Base-by-base conservation (phyloP, 805 yeast genomes). In the Ogataea haglerorum region DNA sequence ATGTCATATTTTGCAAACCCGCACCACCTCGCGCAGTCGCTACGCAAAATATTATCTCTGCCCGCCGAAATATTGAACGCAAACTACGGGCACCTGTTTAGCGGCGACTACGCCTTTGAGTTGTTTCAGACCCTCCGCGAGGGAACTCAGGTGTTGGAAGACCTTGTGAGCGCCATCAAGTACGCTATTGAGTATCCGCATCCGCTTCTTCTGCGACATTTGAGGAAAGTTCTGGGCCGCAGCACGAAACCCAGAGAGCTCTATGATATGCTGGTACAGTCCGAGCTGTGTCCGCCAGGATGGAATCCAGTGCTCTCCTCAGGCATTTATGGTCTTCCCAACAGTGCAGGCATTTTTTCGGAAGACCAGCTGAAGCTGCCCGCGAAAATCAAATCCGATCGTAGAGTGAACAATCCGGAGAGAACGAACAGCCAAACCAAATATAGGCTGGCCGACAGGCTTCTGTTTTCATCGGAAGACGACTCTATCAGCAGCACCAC, bases 131-230 rank as follows among this genome's bases (percentile, higher is more conserved):
- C 44, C 14, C 38, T 39, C 6, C 21, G 37, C 14, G 37, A 47
- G 12, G 49, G 49, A 16, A 52, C 49, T 28, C 36, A 36, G 2
- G 33, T 38, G 10, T 57, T 57, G 29, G 43, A 36, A n/a, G 37
- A 43, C 7, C 38, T 64, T 7, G 46, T 64, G 9, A 35, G 47
- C 10, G 46, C 57, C 18, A 50, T 65, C 22, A 59, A 59, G 35
- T 58, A 53, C 30, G 49, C 58, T 10, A 55, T 64, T 6, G 46
- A 53, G 15, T 54, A 64, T 41, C 68, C 69, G 10, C 64, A 65
- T 51, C 46, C 51, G 2, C 30, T 30, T 6, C 26, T 65, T 6
- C 24, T 47, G 3, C 14, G 30, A 0, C 49, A 51, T 34, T 26
- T 61, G 10, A 6, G n/a, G 10, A n/a, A 30, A 16, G 29, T 53